Conservation (phyloP, 352 stramenopile genomes). For the Elongisporangium anandrum region DNA sequence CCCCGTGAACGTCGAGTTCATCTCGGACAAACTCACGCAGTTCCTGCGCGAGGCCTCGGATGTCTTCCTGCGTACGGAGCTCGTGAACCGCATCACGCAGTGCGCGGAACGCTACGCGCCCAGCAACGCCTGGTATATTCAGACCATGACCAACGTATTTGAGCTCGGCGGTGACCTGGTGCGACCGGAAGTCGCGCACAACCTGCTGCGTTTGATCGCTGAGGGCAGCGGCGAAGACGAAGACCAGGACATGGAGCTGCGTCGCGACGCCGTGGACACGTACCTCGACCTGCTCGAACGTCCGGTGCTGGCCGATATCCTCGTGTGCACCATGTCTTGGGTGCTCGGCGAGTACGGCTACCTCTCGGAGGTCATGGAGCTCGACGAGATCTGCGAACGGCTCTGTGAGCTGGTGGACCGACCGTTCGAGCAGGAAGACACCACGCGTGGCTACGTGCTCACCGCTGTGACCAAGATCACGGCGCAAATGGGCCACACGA, state of each 20-base stretch:
- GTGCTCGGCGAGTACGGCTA: slow-evolving; percentile 99
- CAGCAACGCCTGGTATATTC: slow-evolving; percentile 98
- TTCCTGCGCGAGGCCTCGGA: slow-evolving; percentile 95
- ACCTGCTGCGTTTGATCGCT: slow-evolving; percentile 97
- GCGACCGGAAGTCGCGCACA: slow-evolving; percentile 95
- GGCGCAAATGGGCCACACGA: slow-evolving; percentile 91
- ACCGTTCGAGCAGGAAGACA: slow-evolving; percentile 82
- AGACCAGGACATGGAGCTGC: slow-evolving; percentile 94
- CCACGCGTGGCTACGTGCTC: slow-evolving; percentile 95
- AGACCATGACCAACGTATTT: slow-evolving; percentile 97
- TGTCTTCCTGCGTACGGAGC: slow-evolving; percentile 96
- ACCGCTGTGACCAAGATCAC: slow-evolving; percentile 98
- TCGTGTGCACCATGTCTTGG: slow-evolving; percentile 98
- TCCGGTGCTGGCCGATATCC: slow-evolving; percentile 92
- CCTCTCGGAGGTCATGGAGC: slow-evolving; percentile 89
- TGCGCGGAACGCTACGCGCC: slow-evolving; percentile 97
- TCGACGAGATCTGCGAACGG: slow-evolving; percentile 94
- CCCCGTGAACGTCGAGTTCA: slow-evolving; percentile 99
- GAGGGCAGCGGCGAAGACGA: slow-evolving; percentile 97
- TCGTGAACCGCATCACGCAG: slow-evolving; percentile 97
- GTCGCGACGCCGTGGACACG: slow-evolving; percentile 95
- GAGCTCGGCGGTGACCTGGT: slow-evolving; percentile 96
- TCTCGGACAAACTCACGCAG: slow-evolving; percentile 97
- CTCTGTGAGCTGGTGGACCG: slow-evolving; percentile 92
- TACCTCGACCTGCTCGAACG: slow-evolving; percentile 96